Base-by-base conservation (phyloP, 768 basidiomycete species). In the Sistotremastrum suecicum region DNA sequence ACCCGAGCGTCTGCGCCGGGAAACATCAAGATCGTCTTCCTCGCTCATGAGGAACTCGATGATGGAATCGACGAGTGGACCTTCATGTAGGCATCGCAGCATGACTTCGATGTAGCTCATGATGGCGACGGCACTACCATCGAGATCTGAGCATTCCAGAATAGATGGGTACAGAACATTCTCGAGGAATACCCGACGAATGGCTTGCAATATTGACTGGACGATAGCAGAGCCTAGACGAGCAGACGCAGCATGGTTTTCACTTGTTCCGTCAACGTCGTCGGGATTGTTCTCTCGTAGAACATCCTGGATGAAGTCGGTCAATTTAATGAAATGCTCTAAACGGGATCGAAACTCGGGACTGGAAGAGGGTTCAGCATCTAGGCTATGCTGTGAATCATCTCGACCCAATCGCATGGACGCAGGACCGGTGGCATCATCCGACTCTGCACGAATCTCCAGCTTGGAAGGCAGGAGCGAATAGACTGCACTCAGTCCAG, bases 81-180 rank as follows among this genome's bases (percentile, higher is more conserved):
- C 81, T 28, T 75, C 69, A 34, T 75, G 70, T 4, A 92, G 69
- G 0, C 81, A 86, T 47, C 78, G 72, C 44, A 90, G 70, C 72
- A 89, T 83, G 55, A 88, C 75, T 53, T 95, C 89, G 51, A 97
- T 78, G 58, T 98, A 97, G 10, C 85, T 88, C 75, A 97, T 79
- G 45, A 98, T 91, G 7, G 94, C 91, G 2, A 95, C 83, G 0
- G 91, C 86, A 50, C 90, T 94, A n/a, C 94, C 94, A 58, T 97
- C 94, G 4, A 70, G 58, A 49, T 88, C 86, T 0, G 91, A 91
- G 61, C 89, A 92, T 58, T 97, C 92, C 41, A 95, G 69, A 43
- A 98, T 76, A 7, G 89, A 87, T 0, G 94, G 87, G 58, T 94
- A 94, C 32, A 98, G 65, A 20, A 97, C 82, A 54, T 90, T 94